A percentile compares a stretch with the other conserved stretches of the same genome.
Conservation (phyloP, 441 rosid genomes). For the Adansonia rubrostipa region DNA sequence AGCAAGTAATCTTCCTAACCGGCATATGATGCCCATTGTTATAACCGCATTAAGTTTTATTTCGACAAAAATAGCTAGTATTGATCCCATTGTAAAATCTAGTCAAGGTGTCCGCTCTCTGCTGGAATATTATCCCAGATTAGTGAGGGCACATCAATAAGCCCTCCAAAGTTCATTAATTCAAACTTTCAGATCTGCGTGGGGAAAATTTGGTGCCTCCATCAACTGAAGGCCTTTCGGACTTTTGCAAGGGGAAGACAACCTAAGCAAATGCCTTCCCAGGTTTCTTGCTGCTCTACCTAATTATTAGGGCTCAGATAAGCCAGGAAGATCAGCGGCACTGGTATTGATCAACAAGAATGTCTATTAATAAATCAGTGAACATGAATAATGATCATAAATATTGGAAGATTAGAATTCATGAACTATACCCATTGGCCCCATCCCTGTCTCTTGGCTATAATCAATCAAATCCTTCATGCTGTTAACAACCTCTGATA, state of each 20-base stretch:
- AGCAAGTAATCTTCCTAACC: background rate
- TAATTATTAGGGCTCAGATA: background rate
- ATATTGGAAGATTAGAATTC: background rate
- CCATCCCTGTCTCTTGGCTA: slow-evolving; percentile 40
- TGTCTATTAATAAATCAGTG: slow-evolving; percentile 20
- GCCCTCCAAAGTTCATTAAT: background rate
- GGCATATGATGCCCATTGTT: background rate
- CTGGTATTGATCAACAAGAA: background rate
- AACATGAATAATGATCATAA: slow-evolving; percentile 13
- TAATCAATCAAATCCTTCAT: slow-evolving; percentile 52
- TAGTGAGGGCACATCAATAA: background rate
- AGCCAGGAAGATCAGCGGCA: slow-evolving; percentile 6
- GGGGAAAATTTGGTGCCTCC: slow-evolving; percentile 12
- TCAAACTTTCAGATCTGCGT: background rate
- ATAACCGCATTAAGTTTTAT: background rate
- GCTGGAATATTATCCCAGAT: background rate
- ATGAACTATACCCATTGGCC: slow-evolving; percentile 48
- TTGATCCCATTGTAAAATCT: background rate
- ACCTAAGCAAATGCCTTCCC: background rate
- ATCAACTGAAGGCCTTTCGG: background rate
- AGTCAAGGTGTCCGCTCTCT: background rate
- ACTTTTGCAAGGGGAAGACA: background rate
- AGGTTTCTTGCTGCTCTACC: slow-evolving; percentile 17
- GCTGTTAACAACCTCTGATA: slow-evolving; percentile 51
- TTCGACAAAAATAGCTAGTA: background rate